These are phyloP conservation scores for Chlorella sp. DNA, from an alignment of 139 green algal species.

Conservation along the genomic window DNA sequence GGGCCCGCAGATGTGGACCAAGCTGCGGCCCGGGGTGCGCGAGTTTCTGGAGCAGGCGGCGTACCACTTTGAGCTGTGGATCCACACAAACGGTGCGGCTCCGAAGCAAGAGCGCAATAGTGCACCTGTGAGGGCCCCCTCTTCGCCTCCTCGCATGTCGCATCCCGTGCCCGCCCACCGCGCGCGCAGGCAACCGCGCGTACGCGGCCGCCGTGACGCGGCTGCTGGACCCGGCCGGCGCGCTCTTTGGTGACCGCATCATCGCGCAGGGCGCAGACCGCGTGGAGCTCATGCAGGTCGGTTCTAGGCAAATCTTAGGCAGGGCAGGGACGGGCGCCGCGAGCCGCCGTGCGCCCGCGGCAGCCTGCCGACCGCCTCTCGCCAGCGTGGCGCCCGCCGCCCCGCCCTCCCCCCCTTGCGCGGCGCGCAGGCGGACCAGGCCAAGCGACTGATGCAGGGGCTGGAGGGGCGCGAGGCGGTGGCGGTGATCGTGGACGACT, in stretches of 20 bases:
- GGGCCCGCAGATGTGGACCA: slow-evolving; percentile 78
- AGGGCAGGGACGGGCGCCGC: too few species aligned
- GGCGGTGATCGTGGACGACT: slow-evolving; percentile 93
- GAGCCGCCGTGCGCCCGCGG: too few species aligned
- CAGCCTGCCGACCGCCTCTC: too few species aligned
- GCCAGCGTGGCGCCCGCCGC: too few species aligned
- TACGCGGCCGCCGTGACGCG: slow-evolving; percentile 84
- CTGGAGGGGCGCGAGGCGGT: slow-evolving; percentile 29
- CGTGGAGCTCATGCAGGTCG: slow-evolving; percentile 20
- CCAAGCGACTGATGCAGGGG: slow-evolving; percentile 36
- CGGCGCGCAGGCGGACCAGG: slow-evolving; percentile 13
- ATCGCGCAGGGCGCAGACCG: slow-evolving; percentile 55
- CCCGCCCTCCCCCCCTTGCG: too few species aligned
- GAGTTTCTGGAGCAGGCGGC: slow-evolving; percentile 59
- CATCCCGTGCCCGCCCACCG: background rate
- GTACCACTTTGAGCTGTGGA: slow-evolving; percentile 79
- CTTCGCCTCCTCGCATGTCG: background rate
- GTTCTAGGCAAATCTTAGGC: background rate
- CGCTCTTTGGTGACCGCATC: slow-evolving; percentile 74
- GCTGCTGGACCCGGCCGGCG: slow-evolving; percentile 76
- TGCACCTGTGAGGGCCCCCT: background rate
- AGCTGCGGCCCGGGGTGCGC: slow-evolving; percentile 80
- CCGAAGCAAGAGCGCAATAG: background rate
- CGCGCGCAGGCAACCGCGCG: slow-evolving; percentile 52
- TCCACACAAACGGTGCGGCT: slow-evolving; percentile 92